Conservation (phyloP, 345 rosid species). For the Pistacia vera region DNA sequence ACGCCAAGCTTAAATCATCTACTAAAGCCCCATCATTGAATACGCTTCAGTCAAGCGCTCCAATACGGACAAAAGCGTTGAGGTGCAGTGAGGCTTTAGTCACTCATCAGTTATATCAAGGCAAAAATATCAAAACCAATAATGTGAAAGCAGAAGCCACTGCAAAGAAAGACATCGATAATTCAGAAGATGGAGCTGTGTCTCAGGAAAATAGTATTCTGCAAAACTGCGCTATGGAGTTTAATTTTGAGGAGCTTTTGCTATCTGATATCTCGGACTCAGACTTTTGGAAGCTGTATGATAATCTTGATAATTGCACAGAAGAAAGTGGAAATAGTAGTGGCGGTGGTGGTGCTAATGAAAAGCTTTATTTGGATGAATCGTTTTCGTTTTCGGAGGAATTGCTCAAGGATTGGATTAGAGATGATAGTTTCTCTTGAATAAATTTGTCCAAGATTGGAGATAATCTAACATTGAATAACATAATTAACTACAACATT, state of each 20-base stretch:
- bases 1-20: constrained; percentile 1
- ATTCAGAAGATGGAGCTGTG: background rate
- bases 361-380: constrained; percentile 6
- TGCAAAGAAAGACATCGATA: background rate
- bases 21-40: background rate
- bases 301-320: constrained; percentile 10
- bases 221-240: constrained; percentile 19
- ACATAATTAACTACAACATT: background rate
- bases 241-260: constrained; percentile 24
- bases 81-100: background rate
- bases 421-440: constrained; percentile 6
- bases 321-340: background rate
- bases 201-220: constrained; percentile 3
- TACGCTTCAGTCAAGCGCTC: background rate
- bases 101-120: background rate
- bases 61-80: background rate
- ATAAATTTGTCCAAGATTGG: background rate
- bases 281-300: constrained; percentile 26
- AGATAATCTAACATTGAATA: background rate
- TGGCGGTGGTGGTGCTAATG: background rate
- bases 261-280: constrained; percentile 24
- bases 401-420: constrained; percentile 18
- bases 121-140: no score
- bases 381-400: constrained; percentile 24
- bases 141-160: background rate